Evolutionary conservation across 129 eudicot species (phyloP), one percentile per base, ranked within the genome.

Genomic region (Solidago caesia): DNA sequence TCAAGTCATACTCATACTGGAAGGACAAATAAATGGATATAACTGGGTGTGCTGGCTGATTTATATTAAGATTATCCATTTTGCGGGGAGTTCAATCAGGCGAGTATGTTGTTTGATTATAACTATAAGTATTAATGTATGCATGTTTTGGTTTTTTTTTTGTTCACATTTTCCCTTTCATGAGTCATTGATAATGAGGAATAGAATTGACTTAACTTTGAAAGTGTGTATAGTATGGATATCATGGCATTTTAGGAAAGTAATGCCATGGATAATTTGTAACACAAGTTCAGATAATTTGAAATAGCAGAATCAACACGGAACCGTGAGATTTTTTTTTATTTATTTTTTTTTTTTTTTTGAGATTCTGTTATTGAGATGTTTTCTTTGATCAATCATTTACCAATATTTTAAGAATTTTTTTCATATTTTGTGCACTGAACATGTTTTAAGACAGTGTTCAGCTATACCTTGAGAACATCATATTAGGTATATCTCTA

Each of bases 51-150:
- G 68, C 68, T 44, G 49, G 64, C 12, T 65, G 13, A 5, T 43
- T 25, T 13, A 66, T 70, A 71, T 29, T 29, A 61, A 77, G 44
- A 42, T 43, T 48, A 26, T 42, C 41, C 48, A 62, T 39, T 70
- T 70, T 77, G 63, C 12, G 65, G 64, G 42, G 67, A 6, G 53
- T 56, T 71, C 52, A 13, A 62, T 33, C 8, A 53, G 56, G 79
- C 66, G 44, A 75, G 72, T 41, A 42, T 52, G 21, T 12, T 59
- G 44, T n/a, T 3, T 29, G 25, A 49, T 14, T n/a, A 33, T 52
- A 51, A 12, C 27, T 69, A 49, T 13, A 27, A 25, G 44, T 39
- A 47, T 67, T 12, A 8, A 5, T 51, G 57, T 51, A 4, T 51
- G 6, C 14, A 15, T 67, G 55, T 67, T 5, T 68, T 10, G 55